Base-by-base conservation (phyloP, 2,329 filamentous ascomycete genomes). In the Nectriaceae sp. region DNA sequence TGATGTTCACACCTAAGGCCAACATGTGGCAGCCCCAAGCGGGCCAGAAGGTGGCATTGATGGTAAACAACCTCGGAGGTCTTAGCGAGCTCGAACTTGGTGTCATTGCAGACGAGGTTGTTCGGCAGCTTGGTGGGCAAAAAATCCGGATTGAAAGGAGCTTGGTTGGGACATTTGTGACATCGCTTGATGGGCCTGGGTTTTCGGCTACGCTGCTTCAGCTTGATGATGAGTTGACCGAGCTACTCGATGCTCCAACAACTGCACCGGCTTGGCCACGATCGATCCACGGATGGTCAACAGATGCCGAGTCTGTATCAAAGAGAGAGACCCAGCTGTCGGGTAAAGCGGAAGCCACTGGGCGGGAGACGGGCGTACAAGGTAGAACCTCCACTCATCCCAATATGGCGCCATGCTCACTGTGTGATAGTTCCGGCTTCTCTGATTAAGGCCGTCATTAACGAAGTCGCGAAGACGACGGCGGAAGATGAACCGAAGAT, bases 401-500 rank as follows among this genome's bases (percentile, higher is more conserved):
- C 10, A 21, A 11, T 11, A 1, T 4, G 22, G 3, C 8, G 11
- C 13, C 1, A 18, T 15, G 19, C 33, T 49, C 6, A 52, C 33
- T 11, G 11, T 37, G 16, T 38, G 4, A 38, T 5, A 59, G 56
- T 61, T 22, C 45, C 56, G 11, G 50, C 59, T 24, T 31, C 40
- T 2, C 50, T 61, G 0, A 40, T 61, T 38, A 54, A 53, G 50
- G 44, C 42, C 36, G 49, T 61, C 26, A 50, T 61, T 16, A 47
- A 57, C 11, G 52, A 54, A 15, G 52, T 61, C 1, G 54, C 51
- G 35, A 47, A 48, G 31, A 52, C 54, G 1, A 59, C 54, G 24
- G 38, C 54, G 2, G 84, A 86, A 61, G 59, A 62, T 29, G 63
- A 65, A 60, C 63, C 62, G 3, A 57, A 62, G 21, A 64, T 65